Evolutionary conservation across 2,329 filamentous ascomycete genomes (phyloP), one percentile per base, ranked within the genome.

Genomic region (Botryotinia globosa): DNA sequence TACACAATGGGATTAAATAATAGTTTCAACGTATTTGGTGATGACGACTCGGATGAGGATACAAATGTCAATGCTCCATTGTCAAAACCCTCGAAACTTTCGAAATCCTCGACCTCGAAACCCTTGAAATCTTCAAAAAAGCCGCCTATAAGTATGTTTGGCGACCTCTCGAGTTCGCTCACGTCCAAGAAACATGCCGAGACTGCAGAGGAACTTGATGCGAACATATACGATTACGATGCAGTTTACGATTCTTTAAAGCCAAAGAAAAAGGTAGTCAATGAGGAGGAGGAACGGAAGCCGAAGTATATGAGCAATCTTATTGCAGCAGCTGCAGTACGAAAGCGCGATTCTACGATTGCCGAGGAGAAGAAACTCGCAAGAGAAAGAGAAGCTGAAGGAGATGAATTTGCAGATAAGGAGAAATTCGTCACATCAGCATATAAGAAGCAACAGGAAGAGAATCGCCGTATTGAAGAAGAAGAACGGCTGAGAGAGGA

Each of bases 371-470:
- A 94, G 82, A 88, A 92, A 81, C 86, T 96, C 77, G 90, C 92
- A 77, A 87, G 90, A 37, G 93, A 96, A 80, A 87, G 93, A 63
- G 92, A 92, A 78, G 90, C 89, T 0, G 93, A 96, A 80, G 93
- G 93, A 29, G 93, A 95, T 48, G 91, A 92, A 79, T 96, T 90
- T 78, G 91, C 87, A 0, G 93, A 91, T 78, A 96, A 94, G 83
- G 93, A 96, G 80, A 93, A 91, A 82, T 96, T 96, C 77, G 93
- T 96, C 48, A 96, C 93, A 0, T 91, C 90, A 73, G 92, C 92
- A 51, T 97, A 96, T 81, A 93, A 92, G 83, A 86, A 87, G 79
- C 92, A 95, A 80, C 92, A 94, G 79, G 92, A 91, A 80, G 93
- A 94, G 81, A 90, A 93, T 76, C 84, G 85, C 76, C 84, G 85